A percentile compares a stretch with the other conserved stretches of the same genome.
Conservation (phyloP, 768 basidiomycete genomes). For the Podaxis rugospora region DNA sequence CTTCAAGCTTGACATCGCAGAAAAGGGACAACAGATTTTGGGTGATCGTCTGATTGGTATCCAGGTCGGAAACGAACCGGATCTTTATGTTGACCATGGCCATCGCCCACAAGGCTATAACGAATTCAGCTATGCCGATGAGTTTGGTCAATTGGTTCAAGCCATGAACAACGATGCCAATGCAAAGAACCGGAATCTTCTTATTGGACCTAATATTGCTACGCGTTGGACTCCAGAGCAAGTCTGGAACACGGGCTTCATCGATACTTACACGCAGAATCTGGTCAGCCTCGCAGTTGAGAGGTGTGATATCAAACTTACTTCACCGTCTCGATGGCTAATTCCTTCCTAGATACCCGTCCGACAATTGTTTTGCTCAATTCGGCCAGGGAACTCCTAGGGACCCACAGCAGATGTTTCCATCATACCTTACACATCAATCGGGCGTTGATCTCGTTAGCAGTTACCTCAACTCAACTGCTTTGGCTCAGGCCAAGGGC, state of each 20-base stretch:
- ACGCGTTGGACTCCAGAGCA: slow-evolving; percentile 53
- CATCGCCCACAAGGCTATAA: slow-evolving; percentile 36
- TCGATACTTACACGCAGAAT: slow-evolving; percentile 33
- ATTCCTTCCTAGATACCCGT: slow-evolving; percentile 46
- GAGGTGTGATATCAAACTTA: slow-evolving; percentile 34
- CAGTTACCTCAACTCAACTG: slow-evolving; percentile 48
- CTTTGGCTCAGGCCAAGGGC: slow-evolving; percentile 33
- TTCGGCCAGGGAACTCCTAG: slow-evolving; percentile 37
- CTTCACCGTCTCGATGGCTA: slow-evolving; percentile 19
- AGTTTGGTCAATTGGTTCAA: slow-evolving; percentile 45
- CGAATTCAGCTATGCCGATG: slow-evolving; percentile 44
- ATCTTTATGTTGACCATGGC: slow-evolving; percentile 40
- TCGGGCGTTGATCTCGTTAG: slow-evolving; percentile 44
- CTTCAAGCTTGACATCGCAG: slow-evolving; percentile 52
- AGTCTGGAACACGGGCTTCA: slow-evolving; percentile 53
- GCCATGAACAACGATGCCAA: slow-evolving; percentile 38
- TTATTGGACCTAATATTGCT: slow-evolving; percentile 54
- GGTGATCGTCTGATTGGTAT: slow-evolving; percentile 65
- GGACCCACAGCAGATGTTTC: slow-evolving; percentile 46
- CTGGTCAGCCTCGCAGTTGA: slow-evolving; percentile 52
- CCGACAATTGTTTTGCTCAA: slow-evolving; percentile 56
- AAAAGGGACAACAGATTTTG: slow-evolving; percentile 59
- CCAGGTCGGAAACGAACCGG: slow-evolving; percentile 71
- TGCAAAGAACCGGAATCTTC: slow-evolving; percentile 33
- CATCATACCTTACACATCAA: slow-evolving; percentile 60